These are phyloP conservation scores for Fusarium verticillioides DNA, from an alignment of 2,329 filamentous ascomycete genomes.

Conservation along the genomic window DNA sequence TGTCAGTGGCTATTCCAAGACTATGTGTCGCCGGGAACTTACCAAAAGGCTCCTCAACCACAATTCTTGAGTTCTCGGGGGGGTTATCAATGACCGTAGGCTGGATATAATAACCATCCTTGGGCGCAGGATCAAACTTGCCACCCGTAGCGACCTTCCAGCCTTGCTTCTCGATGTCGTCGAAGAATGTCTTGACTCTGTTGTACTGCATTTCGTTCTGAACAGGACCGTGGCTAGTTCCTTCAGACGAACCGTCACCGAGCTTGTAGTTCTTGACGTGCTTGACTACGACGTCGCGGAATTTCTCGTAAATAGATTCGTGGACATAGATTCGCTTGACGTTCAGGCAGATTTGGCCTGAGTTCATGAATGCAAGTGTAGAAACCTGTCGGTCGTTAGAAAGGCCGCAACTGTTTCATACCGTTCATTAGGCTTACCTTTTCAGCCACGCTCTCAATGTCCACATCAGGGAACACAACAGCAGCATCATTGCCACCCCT, in stretches of 20 bases:
- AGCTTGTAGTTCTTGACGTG: constrained; percentile 56
- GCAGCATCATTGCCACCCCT: constrained; percentile 68
- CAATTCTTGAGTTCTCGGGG: constrained; percentile 65
- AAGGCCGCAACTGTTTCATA: too few species aligned
- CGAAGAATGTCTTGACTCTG: constrained; percentile 57
- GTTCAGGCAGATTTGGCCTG: constrained; percentile 52
- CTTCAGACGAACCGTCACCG: constrained; percentile 55
- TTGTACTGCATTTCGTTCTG: constrained; percentile 75
- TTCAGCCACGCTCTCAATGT: constrained; percentile 53
- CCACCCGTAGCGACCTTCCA: constrained; percentile 56
- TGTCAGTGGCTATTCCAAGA: neutral
- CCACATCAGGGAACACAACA: constrained; percentile 68
- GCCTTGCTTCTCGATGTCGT: constrained; percentile 59
- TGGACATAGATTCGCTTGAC: constrained; percentile 72
- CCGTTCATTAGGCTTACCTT: constrained; percentile 46
- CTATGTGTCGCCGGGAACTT: neutral
- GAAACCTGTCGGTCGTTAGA: constrained; percentile 43
- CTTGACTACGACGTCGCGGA: constrained; percentile 55
- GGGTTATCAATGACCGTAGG: constrained; percentile 71
- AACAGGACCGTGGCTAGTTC: constrained; percentile 64
- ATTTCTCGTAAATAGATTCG: constrained; percentile 66
- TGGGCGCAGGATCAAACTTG: constrained; percentile 35
- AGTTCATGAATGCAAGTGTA: constrained; percentile 65
- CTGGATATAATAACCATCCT: constrained; percentile 65
- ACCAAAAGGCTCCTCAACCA: constrained; percentile 65